Base-by-base conservation (phyloP, 2,329 filamentous ascomycete species). In the Leptographium galeiforme region DNA sequence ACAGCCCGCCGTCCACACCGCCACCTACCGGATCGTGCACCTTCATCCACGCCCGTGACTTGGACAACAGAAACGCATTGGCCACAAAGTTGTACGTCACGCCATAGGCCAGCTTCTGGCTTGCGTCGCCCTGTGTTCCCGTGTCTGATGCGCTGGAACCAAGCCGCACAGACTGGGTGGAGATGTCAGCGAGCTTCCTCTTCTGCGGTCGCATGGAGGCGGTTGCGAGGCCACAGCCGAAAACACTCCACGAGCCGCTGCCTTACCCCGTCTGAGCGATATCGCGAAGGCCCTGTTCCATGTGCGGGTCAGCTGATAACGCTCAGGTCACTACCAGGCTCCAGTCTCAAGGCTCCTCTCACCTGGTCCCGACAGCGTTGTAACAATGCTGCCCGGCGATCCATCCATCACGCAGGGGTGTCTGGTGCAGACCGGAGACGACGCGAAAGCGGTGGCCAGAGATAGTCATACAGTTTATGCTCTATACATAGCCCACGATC, bases 21-120 rank as follows among this genome's bases (percentile, higher is more conserved):
- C 16, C 30, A 43, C 51, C 8, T 14, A 53, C 51, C 6, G 87
- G 87, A 68, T 91, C 87, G 68, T 86, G 73, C 57, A 91, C 72
- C 62, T 89, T 85, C 66, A 89, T 89, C 76, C 82, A 89, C 69
- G 82, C 73, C 55, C 80, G 76, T 33, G 87, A 75, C 62, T 76
- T 69, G 25, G 85, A 89, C 50, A 76, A 69, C 53, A 83, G 70
- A 65, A 90, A 89, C 67, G 85, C 70, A 70, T 91, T 93, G 74
- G 91, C 79, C 61, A 91, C 67, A 67, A 91, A 91, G 73, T 86
- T 89, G 34, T 81, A 84, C 14, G 87, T 91, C 66, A 90, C 79
- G 39, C 47, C 52, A 34, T 49, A 50, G 2, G 52, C 45, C 52
- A 53, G n/a, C 39, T 44, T 51, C 49, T 51, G 49, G 49, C 49